These are phyloP conservation scores for Passalora sequoiae DNA, from an alignment of 2,329 filamentous ascomycete species.

Conservation along the genomic window DNA sequence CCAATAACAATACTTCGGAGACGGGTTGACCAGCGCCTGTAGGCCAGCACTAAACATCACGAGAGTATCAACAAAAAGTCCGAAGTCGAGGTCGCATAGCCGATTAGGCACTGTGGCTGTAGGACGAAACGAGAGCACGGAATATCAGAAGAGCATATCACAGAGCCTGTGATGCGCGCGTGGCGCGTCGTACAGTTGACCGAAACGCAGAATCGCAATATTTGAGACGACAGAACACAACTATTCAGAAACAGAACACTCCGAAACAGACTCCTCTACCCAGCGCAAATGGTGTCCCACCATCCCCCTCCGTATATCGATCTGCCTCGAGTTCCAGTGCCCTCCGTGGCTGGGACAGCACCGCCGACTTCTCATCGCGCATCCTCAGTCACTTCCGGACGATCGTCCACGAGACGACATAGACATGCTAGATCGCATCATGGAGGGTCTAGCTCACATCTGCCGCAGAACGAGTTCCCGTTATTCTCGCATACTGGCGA, in stretches of 20 bases:
- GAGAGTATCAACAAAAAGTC: too few relatives aligned
- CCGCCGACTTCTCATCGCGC: slow-evolving; percentile 37
- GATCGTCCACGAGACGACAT: slow-evolving; percentile 55
- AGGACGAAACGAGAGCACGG: too few relatives aligned
- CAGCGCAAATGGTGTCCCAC: slow-evolving; percentile 24
- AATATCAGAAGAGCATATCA: not conserved
- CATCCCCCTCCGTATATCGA: slow-evolving; percentile 24
- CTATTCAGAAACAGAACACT: not conserved
- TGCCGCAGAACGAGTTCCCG: slow-evolving; percentile 85
- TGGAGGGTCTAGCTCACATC: slow-evolving; percentile 56
- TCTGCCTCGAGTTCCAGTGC: slow-evolving; percentile 13
- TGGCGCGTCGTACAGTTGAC: not conserved
- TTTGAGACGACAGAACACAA: slow-evolving; percentile 1
- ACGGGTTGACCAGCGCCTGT: too few relatives aligned
- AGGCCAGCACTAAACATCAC: too few relatives aligned
- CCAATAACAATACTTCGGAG: too few relatives aligned
- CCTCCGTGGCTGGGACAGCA: slow-evolving; percentile 16
- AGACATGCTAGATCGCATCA: slow-evolving; percentile 78
- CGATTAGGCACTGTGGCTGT: too few relatives aligned
- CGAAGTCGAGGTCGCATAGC: too few relatives aligned
- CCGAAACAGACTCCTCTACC: too few relatives aligned
- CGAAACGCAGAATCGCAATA: slow-evolving; percentile 4
- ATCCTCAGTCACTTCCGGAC: slow-evolving; percentile 61
- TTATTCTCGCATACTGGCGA: slow-evolving; percentile 86
- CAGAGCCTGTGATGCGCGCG: not conserved